Evolutionary conservation across 495 filamentous ascomycete genomes (phyloP).

Genomic region (Trichocladium uniseriatum): DNA sequence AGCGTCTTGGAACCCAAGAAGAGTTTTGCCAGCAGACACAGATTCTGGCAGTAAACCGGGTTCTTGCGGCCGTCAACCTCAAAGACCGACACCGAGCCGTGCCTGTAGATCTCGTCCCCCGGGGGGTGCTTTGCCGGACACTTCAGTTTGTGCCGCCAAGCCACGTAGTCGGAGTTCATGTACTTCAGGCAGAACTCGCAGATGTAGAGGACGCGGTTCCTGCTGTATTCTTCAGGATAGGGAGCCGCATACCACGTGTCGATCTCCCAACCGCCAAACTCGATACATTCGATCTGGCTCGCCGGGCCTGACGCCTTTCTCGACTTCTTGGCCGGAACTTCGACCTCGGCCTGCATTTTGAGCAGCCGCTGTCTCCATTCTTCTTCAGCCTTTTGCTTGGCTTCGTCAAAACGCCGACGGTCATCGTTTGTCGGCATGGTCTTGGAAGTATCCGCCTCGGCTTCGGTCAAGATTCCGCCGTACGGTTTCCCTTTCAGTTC

Average conservation of each 20-base stretch:
- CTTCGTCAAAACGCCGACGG: constrained; percentile 74
- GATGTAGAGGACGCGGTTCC: constrained; percentile 89
- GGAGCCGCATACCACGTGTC: constrained; percentile 99
- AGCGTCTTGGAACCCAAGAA: constrained; percentile 96
- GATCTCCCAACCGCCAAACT: constrained; percentile 93
- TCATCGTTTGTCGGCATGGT: constrained; percentile 75
- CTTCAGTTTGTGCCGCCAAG: constrained; percentile 96
- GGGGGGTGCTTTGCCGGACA: constrained; percentile 93
- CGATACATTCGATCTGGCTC: constrained; percentile 96
- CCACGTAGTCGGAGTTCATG: constrained; percentile 97
- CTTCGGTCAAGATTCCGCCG: constrained; percentile 81
- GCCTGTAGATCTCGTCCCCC: constrained; percentile 96
- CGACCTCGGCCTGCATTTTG: constrained; percentile 38
- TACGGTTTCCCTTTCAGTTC: constrained; percentile 90
- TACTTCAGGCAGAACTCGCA: constrained; percentile 99
- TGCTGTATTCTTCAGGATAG: constrained; percentile 96
- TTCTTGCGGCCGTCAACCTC: constrained; percentile 97
- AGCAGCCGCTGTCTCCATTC: constrained; percentile 63
- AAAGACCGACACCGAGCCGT: constrained; percentile 86
- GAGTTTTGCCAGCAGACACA: constrained; percentile 90
- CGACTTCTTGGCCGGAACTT: constrained; percentile 37
- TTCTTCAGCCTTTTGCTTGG: constrained; percentile 80
- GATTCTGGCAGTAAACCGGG: constrained; percentile 93
- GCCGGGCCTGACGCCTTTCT: constrained; percentile 73
- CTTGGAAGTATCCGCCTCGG: constrained; percentile 81